phyloP scores from a whole-genome alignment of 2,329 filamentous ascomycete genomes.

The Ophiocordyceps australis region DNA sequence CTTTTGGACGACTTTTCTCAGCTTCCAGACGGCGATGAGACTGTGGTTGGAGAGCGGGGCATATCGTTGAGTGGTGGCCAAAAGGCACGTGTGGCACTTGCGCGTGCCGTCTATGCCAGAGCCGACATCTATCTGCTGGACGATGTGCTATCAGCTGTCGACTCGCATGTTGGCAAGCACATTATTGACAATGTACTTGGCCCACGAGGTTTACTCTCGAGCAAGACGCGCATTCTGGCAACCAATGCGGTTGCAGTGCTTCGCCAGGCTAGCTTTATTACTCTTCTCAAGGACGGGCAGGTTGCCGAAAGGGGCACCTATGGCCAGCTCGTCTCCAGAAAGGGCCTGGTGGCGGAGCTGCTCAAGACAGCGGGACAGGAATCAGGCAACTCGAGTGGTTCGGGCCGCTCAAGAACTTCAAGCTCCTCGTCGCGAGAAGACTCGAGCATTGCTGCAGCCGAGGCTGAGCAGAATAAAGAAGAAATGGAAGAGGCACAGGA shows the following conservation, averaged over 20 bases:
- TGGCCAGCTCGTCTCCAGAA: constrained; percentile 80
- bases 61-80: constrained; percentile 94
- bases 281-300: constrained; percentile 63
- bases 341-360: constrained; percentile 72
- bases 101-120: constrained; percentile 85
- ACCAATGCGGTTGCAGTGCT: constrained; percentile 92
- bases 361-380: constrained; percentile 58
- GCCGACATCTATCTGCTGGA: constrained; percentile 95
- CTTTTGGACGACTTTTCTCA: constrained; percentile 79
- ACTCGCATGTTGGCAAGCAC: constrained; percentile 90
- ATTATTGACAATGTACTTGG: constrained; percentile 90
- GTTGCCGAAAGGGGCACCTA: constrained; percentile 83
- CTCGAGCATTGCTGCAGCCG: constrained; percentile 35
- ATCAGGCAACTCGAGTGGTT: constrained; percentile 18
- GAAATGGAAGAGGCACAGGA: constrained; percentile 67
- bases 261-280: constrained; percentile 76
- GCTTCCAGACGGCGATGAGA: constrained; percentile 89
- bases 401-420: constrained; percentile 26
- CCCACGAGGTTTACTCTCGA: constrained; percentile 58
- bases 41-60: constrained; percentile 87
- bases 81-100: constrained; percentile 82
- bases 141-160: constrained; percentile 90
- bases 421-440: constrained; percentile 30
- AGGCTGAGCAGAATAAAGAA: constrained; percentile 35
- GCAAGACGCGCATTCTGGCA: constrained; percentile 82